Evolutionary conservation across 441 rosid genomes (phyloP), one percentile per base, ranked within the genome.

Genomic region (Codiaeum variegatum): DNA sequence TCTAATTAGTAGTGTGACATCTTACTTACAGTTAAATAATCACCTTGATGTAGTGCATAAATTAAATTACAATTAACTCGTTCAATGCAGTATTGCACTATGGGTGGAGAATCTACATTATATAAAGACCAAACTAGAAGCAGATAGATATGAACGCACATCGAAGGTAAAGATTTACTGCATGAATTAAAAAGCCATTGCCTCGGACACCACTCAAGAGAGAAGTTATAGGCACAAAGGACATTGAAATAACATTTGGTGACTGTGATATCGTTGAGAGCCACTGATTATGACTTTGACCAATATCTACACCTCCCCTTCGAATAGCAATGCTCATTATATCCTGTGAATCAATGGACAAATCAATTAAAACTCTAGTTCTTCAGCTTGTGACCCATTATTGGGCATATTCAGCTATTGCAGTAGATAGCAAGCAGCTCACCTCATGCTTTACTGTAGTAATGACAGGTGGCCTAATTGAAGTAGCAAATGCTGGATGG

Each of bases 211-310:
- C 94, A 61, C 75, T 76, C 79, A 94, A 81, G 73, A 94, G 94
- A 19, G 96, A 85, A 83, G 98, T 94, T 77, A 94, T 90, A 31
- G 99, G 96, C 78, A 92, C 94, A 62, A 92, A 85, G 70, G 94
- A 83, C 97, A 94, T 94, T n/a, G 98, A 92, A 78, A 91, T 91
- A 40, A 80, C 99, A 65, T 88, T 83, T 1, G 98, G 98, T 18
- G 93, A 90, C 75, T 88, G 80, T 7, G 93, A 81, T 79, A 94
- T 78, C 0, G 96, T 90, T 40, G 99, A 86, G 55, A 92, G 94
- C 99, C 99, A 94, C 66, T 76, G 88, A 26, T 83, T 85, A 84
- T 94, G 99, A 64, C 87, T 90, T 79, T 88, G 97, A 29, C 85
- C 85, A 56, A 61, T 42, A 79, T 91, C 94, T 61, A 77, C 62